Evolutionary conservation across 495 filamentous ascomycete genomes (phyloP).

Genomic region (Evansstolkia leycettana): DNA sequence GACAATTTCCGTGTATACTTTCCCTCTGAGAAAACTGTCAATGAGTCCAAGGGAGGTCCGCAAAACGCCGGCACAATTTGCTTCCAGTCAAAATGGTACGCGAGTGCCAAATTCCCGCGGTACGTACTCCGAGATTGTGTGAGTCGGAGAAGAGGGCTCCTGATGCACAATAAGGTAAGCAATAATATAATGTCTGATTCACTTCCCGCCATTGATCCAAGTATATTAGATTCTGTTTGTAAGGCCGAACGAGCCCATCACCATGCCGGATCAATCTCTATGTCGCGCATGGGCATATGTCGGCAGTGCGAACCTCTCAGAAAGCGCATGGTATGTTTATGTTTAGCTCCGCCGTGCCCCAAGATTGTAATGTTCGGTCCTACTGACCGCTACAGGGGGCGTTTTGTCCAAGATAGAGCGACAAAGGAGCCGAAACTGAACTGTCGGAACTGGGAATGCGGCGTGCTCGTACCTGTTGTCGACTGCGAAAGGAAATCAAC

Average conservation of each 20-base stretch:
- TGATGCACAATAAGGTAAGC: slow-evolving; percentile 79
- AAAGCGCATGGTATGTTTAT: slow-evolving; percentile 77
- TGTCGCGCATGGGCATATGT: slow-evolving; percentile 64
- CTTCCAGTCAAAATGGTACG: slow-evolving; percentile 56
- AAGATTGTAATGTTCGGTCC: not conserved
- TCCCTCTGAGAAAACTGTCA: slow-evolving; percentile 64
- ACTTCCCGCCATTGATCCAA: no score
- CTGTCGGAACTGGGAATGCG: slow-evolving; percentile 94
- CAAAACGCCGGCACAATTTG: slow-evolving; percentile 69
- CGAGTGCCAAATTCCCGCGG: slow-evolving; percentile 51
- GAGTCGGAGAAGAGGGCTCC: slow-evolving; percentile 49
- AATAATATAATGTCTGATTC: not conserved
- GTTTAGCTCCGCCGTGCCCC: not conserved
- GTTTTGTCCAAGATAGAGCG: slow-evolving; percentile 50
- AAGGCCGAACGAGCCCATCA: slow-evolving; percentile 29
- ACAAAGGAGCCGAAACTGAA: slow-evolving; percentile 60
- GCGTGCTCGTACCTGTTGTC: slow-evolving; percentile 56
- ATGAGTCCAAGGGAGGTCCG: slow-evolving; percentile 43
- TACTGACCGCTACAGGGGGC: slow-evolving; percentile 41
- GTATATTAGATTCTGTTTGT: slow-evolving; percentile 52
- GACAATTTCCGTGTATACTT: slow-evolving; percentile 64
- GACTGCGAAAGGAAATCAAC: slow-evolving; percentile 2
- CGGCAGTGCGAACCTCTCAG: slow-evolving; percentile 85
- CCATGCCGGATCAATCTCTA: slow-evolving; percentile 8
- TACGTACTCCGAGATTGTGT: slow-evolving; percentile 61